Evolutionary conservation across 306 rosid genomes (phyloP), one percentile per base, ranked within the genome.

Genomic region (Malus orientalis): DNA sequence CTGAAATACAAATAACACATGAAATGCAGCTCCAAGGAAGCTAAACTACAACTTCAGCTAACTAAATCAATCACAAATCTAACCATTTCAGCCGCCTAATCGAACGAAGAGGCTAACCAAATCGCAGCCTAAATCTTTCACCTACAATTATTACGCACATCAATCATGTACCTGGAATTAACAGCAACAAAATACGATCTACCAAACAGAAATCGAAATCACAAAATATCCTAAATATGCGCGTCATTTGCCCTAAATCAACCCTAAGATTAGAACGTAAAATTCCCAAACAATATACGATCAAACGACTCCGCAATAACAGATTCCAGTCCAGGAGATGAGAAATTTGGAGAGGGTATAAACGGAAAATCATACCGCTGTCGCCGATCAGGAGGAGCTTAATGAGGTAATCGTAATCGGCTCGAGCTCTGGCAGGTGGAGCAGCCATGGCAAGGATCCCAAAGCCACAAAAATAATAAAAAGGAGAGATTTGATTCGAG

Each of bases 331-430:
- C 54, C 33, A 27, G 20, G 42, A 47, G 55, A 51, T 18, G 40
- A 76, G 40, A 25, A 55, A 54, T 15, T 16, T 22, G 10, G 3
- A 42, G 8, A 38, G 68, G 65, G 23, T 60, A 11, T 62, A 74
- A 7, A 40, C 6, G 75, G 33, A 73, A 79, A 67, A 86, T n/a
- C 76, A 74, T 82, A 93, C 98, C 98, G 87, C 98, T 93, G 75
- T 93, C 98, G 84, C 98, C 98, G 86, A 93, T 93, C 76, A 93
- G 88, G 57, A 93, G 97, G 81, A 93, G 98, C 85, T 93, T 93
- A 72, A 93, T 89, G 65, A 93, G 98, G 73, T 88, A 93, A 86
- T 93, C 98, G 76, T 93, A 91, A 88, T 93, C 98, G 70, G 98
- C 97, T 69, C 98, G 96, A 78, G 97, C 98, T 88, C 98, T 84